A percentile compares a stretch with the other conserved stretches of the same genome.
phyloP scores from a whole-genome alignment of 352 stramenopile genomes.

The Pythium aquatile region DNA sequence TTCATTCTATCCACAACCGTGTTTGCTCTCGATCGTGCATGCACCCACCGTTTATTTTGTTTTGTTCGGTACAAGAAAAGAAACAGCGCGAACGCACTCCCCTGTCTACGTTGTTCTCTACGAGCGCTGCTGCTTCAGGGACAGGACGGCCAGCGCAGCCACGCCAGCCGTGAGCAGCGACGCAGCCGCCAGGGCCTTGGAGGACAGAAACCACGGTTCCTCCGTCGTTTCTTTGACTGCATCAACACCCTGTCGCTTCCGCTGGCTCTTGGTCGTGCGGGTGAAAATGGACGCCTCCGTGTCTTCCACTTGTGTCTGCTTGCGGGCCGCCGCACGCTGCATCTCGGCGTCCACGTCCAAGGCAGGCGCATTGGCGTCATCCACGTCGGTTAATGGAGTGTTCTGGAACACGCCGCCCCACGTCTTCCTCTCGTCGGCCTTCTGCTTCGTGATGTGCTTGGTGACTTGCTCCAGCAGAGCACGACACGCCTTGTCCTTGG shows the following conservation, averaged over 20 bases:
- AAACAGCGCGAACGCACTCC: background rate
- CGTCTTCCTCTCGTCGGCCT: slow-evolving; percentile 71
- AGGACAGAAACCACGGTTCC: slow-evolving; percentile 64
- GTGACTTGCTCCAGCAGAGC: slow-evolving; percentile 68
- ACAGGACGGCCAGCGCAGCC: slow-evolving; percentile 56
- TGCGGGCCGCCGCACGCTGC: slow-evolving; percentile 15
- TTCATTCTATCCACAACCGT: background rate
- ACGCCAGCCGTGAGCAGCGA: slow-evolving; percentile 72
- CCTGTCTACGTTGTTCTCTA: slow-evolving; percentile 13
- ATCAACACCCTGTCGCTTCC: slow-evolving; percentile 27
- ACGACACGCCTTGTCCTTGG: slow-evolving; percentile 81
- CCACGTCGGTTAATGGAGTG: slow-evolving; percentile 14
- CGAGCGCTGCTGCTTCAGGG: slow-evolving; percentile 56
- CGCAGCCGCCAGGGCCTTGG: slow-evolving; percentile 53
- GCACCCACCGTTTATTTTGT: background rate
- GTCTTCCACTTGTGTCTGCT: slow-evolving; percentile 13
- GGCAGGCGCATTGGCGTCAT: slow-evolving; percentile 11
- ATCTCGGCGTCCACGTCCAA: slow-evolving; percentile 22
- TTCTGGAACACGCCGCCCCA: slow-evolving; percentile 83
- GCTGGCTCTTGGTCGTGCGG: slow-evolving; percentile 54
- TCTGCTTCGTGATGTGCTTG: slow-evolving; percentile 72
- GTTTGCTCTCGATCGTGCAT: background rate
- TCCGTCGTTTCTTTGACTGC: slow-evolving; percentile 9
- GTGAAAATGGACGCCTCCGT: slow-evolving; percentile 70
- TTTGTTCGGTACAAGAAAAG: slow-evolving; percentile 3